Evolutionary conservation across 257 asterid species (phyloP).

Genomic region (Ocimum tenuiflorum): DNA sequence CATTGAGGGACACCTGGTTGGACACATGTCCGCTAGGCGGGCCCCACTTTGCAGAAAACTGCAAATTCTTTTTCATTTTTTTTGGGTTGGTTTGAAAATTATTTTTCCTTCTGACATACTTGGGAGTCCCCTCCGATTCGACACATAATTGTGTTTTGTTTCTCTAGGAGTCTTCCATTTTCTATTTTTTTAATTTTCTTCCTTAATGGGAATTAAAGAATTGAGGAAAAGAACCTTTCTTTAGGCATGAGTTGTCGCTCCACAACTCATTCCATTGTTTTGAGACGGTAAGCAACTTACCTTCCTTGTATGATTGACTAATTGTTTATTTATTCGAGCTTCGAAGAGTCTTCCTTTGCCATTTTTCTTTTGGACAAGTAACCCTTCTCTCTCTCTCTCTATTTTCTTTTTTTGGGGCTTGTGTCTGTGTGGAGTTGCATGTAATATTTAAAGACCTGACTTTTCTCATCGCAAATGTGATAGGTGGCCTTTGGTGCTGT

Average conservation of each 20-base stretch:
- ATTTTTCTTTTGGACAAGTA: constrained; percentile 13
- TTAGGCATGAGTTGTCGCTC: constrained; percentile 23
- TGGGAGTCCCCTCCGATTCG: constrained; percentile 23
- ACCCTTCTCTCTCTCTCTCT: not conserved
- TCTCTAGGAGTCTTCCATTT: not conserved
- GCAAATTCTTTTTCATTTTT: constrained; percentile 3
- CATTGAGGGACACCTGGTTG: constrained; percentile 33
- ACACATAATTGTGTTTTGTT: constrained; percentile 30
- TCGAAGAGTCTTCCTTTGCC: constrained; percentile 15
- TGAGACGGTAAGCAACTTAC: constrained; percentile 56
- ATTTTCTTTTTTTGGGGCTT: not conserved
- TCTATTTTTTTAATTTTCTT: not conserved
- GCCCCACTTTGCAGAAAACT: constrained; percentile 28
- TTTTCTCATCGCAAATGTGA: constrained; percentile 15
- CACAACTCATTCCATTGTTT: constrained; percentile 32
- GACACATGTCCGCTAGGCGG: constrained; percentile 33
- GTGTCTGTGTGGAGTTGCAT: constrained; percentile 5
- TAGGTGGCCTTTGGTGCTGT: constrained; percentile 21
- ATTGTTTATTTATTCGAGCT: constrained; percentile 13
- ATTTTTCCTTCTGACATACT: constrained; percentile 14
- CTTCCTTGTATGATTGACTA: constrained; percentile 28
- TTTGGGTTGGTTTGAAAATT: not conserved
- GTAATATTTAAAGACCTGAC: constrained; percentile 16
- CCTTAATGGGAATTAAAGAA: not conserved
- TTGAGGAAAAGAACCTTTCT: not conserved